These are phyloP conservation scores for Plectranthus barbatus DNA, from an alignment of 257 asterid genomes.

Conservation along the genomic window DNA sequence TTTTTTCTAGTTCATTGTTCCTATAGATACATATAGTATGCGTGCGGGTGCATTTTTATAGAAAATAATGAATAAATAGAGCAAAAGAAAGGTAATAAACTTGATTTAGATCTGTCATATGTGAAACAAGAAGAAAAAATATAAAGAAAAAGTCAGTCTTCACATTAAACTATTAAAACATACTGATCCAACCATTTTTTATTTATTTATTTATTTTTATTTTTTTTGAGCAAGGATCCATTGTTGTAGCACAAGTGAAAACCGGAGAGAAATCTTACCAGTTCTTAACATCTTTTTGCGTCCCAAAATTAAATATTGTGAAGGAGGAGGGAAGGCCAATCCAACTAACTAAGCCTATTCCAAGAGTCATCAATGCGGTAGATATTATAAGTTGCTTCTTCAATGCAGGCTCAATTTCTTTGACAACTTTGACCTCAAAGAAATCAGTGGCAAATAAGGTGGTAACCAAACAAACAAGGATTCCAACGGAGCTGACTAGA, in stretches of 20 bases:
- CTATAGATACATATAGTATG: neutral
- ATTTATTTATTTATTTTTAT: too few relatives aligned
- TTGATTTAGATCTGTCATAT: neutral
- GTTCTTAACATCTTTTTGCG: too few relatives aligned
- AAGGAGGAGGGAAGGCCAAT: slow-evolving; percentile 39
- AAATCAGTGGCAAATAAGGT: too few relatives aligned
- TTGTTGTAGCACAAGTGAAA: neutral
- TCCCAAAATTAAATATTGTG: slow-evolving; percentile 42
- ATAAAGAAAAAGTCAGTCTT: neutral
- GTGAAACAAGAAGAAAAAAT: neutral
- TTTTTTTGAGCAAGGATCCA: neutral
- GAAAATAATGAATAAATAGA: neutral
- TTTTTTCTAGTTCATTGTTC: too few relatives aligned
- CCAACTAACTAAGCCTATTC: slow-evolving; percentile 1
- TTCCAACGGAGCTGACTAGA: too few relatives aligned
- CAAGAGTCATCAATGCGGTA: too few relatives aligned
- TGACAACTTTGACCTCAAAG: too few relatives aligned
- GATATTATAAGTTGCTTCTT: too few relatives aligned
- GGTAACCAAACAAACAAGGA: too few relatives aligned
- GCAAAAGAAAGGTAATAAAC: neutral
- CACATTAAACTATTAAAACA: neutral
- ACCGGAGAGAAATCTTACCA: too few relatives aligned
- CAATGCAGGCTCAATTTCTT: too few relatives aligned
- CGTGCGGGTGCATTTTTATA: neutral
- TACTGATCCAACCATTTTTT: too few relatives aligned